A percentile compares a stretch with the other conserved stretches of the same genome.
Conservation (phyloP, 208 protist species). For the Wallacemonas sp. region DNA sequence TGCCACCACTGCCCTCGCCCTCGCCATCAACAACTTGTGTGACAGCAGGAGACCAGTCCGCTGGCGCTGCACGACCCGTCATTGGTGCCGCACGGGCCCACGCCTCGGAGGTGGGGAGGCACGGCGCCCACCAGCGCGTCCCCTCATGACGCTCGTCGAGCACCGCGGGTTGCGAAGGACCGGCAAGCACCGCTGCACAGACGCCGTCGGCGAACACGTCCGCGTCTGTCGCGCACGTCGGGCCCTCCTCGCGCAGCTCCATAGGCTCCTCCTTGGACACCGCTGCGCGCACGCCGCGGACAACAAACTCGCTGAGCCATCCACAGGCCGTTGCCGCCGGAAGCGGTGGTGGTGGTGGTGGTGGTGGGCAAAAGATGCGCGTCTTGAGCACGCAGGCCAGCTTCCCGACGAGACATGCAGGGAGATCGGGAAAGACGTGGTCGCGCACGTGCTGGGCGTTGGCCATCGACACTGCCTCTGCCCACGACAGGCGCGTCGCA, state of each 20-base stretch:
- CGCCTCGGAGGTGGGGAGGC: too few relatives aligned
- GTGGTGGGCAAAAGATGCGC: background rate
- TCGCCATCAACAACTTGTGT: too few relatives aligned
- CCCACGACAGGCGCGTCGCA: background rate
- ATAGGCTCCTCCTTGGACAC: background rate
- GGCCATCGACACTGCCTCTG: background rate
- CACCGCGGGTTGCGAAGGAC: background rate
- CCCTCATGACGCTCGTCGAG: background rate
- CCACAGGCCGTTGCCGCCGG: background rate
- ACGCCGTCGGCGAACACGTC: too few relatives aligned
- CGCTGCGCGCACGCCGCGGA: background rate
- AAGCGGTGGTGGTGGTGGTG: background rate
- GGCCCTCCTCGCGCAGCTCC: too few relatives aligned
- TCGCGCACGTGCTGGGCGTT: background rate
- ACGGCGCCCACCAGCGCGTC: background rate
- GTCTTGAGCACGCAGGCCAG: conserved; percentile 3
- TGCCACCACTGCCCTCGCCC: background rate
- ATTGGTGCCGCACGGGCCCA: too few relatives aligned
- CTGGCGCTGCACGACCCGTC: too few relatives aligned
- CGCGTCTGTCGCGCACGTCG: too few relatives aligned
- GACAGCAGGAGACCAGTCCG: too few relatives aligned
- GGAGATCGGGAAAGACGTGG: background rate
- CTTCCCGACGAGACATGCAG: background rate
- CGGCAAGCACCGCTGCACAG: too few relatives aligned
- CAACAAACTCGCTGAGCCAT: background rate